These are phyloP conservation scores for Albugo laibachii DNA, from an alignment of 352 stramenopile genomes.

Conservation along the genomic window DNA sequence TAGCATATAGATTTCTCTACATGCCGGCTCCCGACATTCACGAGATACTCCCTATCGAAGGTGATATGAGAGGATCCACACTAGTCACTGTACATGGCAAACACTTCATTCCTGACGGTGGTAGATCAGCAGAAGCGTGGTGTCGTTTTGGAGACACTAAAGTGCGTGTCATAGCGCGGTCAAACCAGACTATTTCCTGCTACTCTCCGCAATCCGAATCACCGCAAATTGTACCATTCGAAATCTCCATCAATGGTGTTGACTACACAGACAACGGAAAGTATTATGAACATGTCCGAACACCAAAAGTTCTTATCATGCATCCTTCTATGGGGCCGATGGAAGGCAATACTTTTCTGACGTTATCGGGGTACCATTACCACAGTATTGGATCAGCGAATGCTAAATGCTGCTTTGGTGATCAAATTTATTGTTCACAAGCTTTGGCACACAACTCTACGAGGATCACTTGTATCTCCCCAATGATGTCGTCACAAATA, in stretches of 20 bases:
- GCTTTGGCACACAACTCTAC: constrained; percentile 10
- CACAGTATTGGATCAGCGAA: constrained; percentile 20
- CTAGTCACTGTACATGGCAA: constrained; percentile 23
- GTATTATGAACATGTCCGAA: constrained; percentile 31
- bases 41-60: constrained; percentile 21
- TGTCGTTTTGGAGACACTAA: constrained; percentile 23
- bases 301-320: constrained; percentile 26
- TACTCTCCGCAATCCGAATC: constrained; percentile 14
- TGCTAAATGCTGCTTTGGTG: constrained; percentile 41
- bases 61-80: constrained; percentile 28
- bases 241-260: constrained; percentile 38
- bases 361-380: constrained; percentile 29
- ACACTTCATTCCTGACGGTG: constrained; percentile 11
- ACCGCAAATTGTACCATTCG: constrained; percentile 8
- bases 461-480: constrained; percentile 6
- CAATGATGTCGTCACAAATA: constrained; percentile 3
- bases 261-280: constrained; percentile 68
- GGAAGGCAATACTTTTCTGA: constrained; percentile 27
- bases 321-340: constrained; percentile 19
- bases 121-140: constrained; percentile 8
- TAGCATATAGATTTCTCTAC: constrained; percentile 30
- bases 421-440: constrained; percentile 14
- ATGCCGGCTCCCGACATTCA: constrained; percentile 15
- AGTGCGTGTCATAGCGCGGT: constrained; percentile 18
- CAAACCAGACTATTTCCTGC: constrained; percentile 17